Conservation (phyloP, 345 rosid species). For the Excoecaria agallocha region DNA sequence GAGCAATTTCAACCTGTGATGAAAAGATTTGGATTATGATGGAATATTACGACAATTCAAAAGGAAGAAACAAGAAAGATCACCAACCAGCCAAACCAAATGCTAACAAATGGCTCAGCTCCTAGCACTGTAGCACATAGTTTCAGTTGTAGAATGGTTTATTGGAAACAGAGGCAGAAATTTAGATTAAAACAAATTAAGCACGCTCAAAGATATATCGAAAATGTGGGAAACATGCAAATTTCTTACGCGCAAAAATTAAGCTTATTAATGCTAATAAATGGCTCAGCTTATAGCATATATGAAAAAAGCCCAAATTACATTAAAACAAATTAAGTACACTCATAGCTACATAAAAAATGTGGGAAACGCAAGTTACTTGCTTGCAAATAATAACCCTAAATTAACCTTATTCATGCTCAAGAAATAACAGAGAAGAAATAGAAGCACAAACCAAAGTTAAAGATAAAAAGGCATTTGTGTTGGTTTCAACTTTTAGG, state of each 20-base stretch:
- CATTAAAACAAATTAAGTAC: background rate
- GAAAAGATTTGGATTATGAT: constrained; percentile 9
- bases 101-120: background rate
- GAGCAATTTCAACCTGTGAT: constrained; percentile 73
- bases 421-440: background rate
- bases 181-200: background rate
- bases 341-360: background rate
- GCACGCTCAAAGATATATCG: background rate
- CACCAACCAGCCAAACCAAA: background rate
- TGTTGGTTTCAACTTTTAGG: background rate
- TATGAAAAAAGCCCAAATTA: background rate
- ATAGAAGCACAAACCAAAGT: background rate
- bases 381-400: background rate
- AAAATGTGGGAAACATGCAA: background rate
- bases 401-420: background rate
- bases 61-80: background rate
- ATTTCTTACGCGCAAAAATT: background rate
- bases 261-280: constrained; percentile 1
- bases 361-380: background rate
- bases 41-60: background rate
- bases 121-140: background rate
- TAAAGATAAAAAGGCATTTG: background rate
- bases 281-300: background rate
- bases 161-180: background rate
- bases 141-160: background rate